A percentile compares a stretch with the other conserved stretches of the same genome.
Conservation (phyloP, 306 rosid genomes). For the Senna tora region DNA sequence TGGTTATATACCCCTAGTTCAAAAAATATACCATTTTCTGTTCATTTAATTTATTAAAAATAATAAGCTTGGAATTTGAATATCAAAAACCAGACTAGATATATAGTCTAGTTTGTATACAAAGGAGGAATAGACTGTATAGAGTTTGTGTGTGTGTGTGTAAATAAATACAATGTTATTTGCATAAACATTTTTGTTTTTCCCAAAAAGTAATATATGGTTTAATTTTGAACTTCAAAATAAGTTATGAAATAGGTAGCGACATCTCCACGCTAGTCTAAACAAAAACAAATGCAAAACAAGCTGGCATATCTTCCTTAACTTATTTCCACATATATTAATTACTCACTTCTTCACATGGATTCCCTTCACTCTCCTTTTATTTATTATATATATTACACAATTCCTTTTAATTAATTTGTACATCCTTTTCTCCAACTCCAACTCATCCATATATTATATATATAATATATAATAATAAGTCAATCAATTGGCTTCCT, state of each 20-base stretch:
- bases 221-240: conserved; percentile 3
- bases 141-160: conserved; percentile 29
- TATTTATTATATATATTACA: not conserved
- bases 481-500: not conserved
- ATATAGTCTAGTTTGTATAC: no score
- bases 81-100: no score
- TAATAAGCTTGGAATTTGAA: no score
- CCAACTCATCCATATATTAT: conserved; percentile 36
- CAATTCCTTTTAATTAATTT: conserved; percentile 9
- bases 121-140: not conserved
- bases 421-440: conserved; percentile 46
- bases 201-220: no score
- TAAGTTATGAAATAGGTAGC: conserved; percentile 39
- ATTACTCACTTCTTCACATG: conserved; percentile 58
- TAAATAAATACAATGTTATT: no score
- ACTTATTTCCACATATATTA: conserved; percentile 33
- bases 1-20: no score
- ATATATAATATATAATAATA: not conserved
- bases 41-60: no score
- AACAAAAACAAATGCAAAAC: conserved; percentile 47
- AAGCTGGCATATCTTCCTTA: conserved; percentile 65
- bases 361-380: conserved; percentile 48
- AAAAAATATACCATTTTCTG: no score
- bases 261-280: conserved; percentile 50
- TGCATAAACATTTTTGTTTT: no score